These are phyloP conservation scores for Pezicula rhizophila DNA, from an alignment of 2,329 filamentous ascomycete genomes.

Conservation along the genomic window DNA sequence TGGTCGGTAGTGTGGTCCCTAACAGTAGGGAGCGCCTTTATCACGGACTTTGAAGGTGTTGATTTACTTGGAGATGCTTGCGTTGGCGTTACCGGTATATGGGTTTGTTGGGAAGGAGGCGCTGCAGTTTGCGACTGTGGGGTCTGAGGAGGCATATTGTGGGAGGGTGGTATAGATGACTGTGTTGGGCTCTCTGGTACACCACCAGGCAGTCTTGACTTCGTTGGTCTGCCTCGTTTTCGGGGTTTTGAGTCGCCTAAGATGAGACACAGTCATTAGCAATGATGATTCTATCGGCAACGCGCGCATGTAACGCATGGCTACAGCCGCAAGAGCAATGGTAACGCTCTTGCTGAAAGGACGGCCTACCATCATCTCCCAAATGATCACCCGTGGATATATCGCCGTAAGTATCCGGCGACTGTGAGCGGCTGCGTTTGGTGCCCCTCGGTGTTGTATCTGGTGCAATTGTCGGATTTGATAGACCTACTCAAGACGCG, in stretches of 20 bases:
- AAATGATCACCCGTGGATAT: slow-evolving; percentile 45
- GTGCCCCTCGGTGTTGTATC: slow-evolving; percentile 58
- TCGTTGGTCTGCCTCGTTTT: slow-evolving; percentile 31
- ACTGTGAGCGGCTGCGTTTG: slow-evolving; percentile 70
- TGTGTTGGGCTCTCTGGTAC: slow-evolving; percentile 53
- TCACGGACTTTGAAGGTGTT: slow-evolving; percentile 73
- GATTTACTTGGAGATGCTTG: slow-evolving; percentile 66
- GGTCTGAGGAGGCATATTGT: slow-evolving; percentile 46
- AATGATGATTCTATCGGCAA: slow-evolving; percentile 9
- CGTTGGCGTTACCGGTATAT: slow-evolving; percentile 30
- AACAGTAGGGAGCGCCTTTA: slow-evolving; percentile 93
- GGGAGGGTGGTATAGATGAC: slow-evolving; percentile 39
- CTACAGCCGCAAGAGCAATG: slow-evolving; percentile 18
- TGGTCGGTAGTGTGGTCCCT: slow-evolving; percentile 97
- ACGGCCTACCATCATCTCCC: slow-evolving; percentile 69
- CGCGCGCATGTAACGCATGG: slow-evolving; percentile 22
- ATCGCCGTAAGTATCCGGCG: slow-evolving; percentile 54
- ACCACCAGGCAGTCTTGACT: slow-evolving; percentile 35
- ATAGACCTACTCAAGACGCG: slow-evolving; percentile 17
- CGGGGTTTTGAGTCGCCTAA: slow-evolving; percentile 35
- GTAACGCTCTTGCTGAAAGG: slow-evolving; percentile 7
- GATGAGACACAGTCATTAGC: slow-evolving; percentile 19
- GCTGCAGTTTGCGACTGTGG: slow-evolving; percentile 37
- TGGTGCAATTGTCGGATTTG: slow-evolving; percentile 38
- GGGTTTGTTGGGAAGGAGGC: slow-evolving; percentile 24